These are phyloP conservation scores for Musa acuminata DNA, from an alignment of 176 grass and related monocot genomes.

Conservation along the genomic window DNA sequence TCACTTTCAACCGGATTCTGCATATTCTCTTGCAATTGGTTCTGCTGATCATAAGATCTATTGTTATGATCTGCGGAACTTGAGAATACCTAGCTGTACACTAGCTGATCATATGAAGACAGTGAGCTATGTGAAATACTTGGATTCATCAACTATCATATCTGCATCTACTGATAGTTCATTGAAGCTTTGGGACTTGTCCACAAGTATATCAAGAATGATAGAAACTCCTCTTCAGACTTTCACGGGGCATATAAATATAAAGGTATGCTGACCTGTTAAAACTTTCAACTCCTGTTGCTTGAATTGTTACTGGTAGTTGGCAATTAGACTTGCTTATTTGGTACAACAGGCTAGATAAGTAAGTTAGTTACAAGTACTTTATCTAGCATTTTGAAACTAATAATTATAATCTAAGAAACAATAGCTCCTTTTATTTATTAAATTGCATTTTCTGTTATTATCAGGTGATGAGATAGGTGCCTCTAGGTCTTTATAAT, in stretches of 20 bases:
- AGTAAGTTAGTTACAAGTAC: no score
- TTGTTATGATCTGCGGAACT: slow-evolving; percentile 88
- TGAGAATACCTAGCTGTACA: slow-evolving; percentile 60
- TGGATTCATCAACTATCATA: slow-evolving; percentile 61
- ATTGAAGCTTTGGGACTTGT: slow-evolving; percentile 88
- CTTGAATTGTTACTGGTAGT: background rate
- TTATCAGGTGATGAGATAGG: no score
- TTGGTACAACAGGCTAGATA: no score
- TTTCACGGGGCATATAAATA: slow-evolving; percentile 87
- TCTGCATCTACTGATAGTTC: slow-evolving; percentile 87
- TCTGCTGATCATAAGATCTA: slow-evolving; percentile 96
- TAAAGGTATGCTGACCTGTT: slow-evolving; percentile 39
- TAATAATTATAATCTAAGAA: no score
- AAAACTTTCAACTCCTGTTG: background rate
- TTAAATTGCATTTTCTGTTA: no score
- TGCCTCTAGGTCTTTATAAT: no score
- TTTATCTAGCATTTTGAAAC: no score
- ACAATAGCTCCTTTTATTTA: no score
- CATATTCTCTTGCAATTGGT: slow-evolving; percentile 62
- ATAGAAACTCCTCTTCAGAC: slow-evolving; percentile 67
- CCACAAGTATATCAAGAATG: slow-evolving; percentile 31
- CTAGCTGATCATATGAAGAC: slow-evolving; percentile 77
- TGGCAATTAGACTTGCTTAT: background rate
- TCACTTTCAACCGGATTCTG: slow-evolving; percentile 84
- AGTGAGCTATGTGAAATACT: slow-evolving; percentile 92